phyloP scores from a whole-genome alignment of 371 early-diverging fungal genomes.

The Actinomortierella wolfii region DNA sequence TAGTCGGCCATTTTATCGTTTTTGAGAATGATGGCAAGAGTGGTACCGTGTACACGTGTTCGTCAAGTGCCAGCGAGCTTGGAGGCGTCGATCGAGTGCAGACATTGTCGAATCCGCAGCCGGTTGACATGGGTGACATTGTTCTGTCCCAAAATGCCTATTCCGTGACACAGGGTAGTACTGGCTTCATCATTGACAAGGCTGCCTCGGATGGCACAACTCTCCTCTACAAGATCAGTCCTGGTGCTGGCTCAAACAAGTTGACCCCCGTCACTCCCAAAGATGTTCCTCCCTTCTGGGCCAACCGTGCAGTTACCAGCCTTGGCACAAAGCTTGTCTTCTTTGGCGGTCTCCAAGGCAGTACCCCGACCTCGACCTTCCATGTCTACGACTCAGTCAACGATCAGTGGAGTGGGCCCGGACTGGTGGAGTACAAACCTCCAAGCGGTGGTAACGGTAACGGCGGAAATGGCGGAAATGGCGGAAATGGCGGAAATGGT shows the following conservation, averaged over 20 bases:
- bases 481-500: too few relatives aligned
- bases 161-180: slow-evolving; percentile 18
- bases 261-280: slow-evolving; percentile 10
- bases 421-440: slow-evolving; percentile 9
- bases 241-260: slow-evolving; percentile 9
- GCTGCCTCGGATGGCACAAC: slow-evolving; percentile 32
- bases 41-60: slow-evolving; percentile 6
- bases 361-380: slow-evolving; percentile 7
- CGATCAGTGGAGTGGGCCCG: slow-evolving; percentile 22
- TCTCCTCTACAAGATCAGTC: slow-evolving; percentile 21
- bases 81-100: slow-evolving; percentile 4
- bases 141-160: slow-evolving; percentile 16
- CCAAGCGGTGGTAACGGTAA: not conserved
- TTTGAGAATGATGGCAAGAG: slow-evolving; percentile 19
- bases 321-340: slow-evolving; percentile 10
- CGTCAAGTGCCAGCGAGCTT: not conserved
- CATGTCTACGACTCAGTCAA: slow-evolving; percentile 23
- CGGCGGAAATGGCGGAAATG: too few relatives aligned
- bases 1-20: slow-evolving; percentile 28
- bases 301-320: slow-evolving; percentile 14
- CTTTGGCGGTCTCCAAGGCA: slow-evolving; percentile 12
- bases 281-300: slow-evolving; percentile 28
- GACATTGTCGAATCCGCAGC: slow-evolving; percentile 12
- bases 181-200: slow-evolving; percentile 35
- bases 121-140: slow-evolving; percentile 31